Evolutionary conservation across 1,139 yeast genomes (phyloP), one percentile per base, ranked within the genome.

Genomic region (Torulaspora globosa): DNA sequence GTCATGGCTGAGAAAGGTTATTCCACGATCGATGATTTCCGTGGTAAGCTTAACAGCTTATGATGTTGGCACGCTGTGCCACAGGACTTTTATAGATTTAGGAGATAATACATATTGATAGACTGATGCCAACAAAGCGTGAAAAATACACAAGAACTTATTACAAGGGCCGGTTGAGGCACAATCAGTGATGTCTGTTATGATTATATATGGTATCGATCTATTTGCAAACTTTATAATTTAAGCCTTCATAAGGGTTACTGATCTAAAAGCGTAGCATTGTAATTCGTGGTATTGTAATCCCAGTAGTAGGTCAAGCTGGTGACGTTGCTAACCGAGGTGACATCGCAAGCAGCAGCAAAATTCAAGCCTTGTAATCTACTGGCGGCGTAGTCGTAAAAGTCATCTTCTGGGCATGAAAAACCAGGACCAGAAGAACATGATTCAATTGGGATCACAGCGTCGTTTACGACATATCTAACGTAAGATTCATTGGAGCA

Each of bases 391-490:
- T 68, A 65, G 2, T 61, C 55, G 46, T 61, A 55, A 52, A 65
- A 80, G 36, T 72, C 71, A 7, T 66, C 60, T 41, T 78, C 60
- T 39, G 71, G 65, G 65, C 84, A 78, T 6, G 81, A 72, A 59
- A 76, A 79, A 0, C 84, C 84, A 9, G 85, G 85, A 1, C 86
- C 86, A 41, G 58, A 52, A 40, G 69, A 67, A 62, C 84, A 80
- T 23, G 60, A 63, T 11, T 73, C 71, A 36, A 78, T 62, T 1
- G 85, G 84, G 37, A 76, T 68, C 7, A 80, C 83, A 1, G 82
- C 81, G 54, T 78, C 84, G 58, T 80, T 80, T 36, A 79, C 65
- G 32, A 79, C 66, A 47, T 71, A 70, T 57, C 86, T 71, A 6
- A 79, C 78, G 60, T 66, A 80, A 14, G 71, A 40, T 54, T 60